A percentile compares a stretch with the other conserved stretches of the same genome.
These are phyloP conservation scores for Fusarium nisikadoi DNA, from an alignment of 2,329 filamentous ascomycete genomes.

Conservation along the genomic window DNA sequence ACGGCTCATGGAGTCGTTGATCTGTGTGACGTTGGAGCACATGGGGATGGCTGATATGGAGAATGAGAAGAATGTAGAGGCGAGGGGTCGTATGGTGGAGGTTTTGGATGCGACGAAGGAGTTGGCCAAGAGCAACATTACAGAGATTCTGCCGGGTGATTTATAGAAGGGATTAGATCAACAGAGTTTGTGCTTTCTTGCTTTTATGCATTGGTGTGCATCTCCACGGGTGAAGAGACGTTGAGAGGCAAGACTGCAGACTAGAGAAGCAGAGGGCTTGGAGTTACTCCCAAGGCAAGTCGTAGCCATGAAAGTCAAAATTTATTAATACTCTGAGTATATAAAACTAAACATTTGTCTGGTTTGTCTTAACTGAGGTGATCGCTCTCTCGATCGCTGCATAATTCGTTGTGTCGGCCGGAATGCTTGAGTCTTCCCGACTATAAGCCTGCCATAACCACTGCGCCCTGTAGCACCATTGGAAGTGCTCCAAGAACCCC, in stretches of 20 bases:
- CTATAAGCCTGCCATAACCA: not conserved
- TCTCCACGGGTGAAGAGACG: accelerated
- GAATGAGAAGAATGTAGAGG: not conserved
- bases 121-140: conserved; percentile 40
- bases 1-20: conserved; percentile 51
- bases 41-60: conserved; percentile 37
- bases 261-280: not conserved
- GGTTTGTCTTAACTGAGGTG: accelerated
- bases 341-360: not conserved
- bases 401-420: accelerated
- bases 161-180: not conserved
- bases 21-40: conserved; percentile 50
- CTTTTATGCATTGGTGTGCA: accelerated
- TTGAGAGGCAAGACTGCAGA: not conserved
- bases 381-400: not conserved
- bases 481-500: not conserved
- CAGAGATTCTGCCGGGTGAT: conserved; percentile 31
- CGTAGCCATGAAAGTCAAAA: too few species aligned
- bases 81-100: conserved; percentile 24
- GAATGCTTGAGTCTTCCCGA: not conserved
- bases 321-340: accelerated
- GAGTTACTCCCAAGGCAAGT: too few species aligned
- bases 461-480: not conserved
- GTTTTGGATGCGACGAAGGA: conserved; percentile 35
- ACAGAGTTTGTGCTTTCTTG: accelerated